A percentile compares a stretch with the other conserved stretches of the same genome.
Conservation (phyloP, 202 grass and related monocot species). For the Eragrostis tef region DNA sequence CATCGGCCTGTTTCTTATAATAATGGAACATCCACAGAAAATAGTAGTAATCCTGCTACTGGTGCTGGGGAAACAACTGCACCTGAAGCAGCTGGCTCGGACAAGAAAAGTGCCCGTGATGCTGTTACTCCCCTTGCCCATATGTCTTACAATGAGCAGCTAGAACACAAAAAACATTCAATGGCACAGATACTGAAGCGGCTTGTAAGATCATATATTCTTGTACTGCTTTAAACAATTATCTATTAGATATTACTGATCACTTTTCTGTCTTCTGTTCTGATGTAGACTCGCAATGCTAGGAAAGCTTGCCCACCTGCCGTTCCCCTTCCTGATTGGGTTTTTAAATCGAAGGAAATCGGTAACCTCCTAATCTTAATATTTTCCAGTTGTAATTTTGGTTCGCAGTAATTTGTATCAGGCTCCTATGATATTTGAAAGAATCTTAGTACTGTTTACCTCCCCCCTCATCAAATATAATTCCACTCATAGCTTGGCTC, state of each 20-base stretch:
- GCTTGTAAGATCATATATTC: slow-evolving; percentile 63
- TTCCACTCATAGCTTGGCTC: background rate
- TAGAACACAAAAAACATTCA: slow-evolving; percentile 85
- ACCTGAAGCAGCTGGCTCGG: slow-evolving; percentile 40
- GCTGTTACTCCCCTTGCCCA: slow-evolving; percentile 88
- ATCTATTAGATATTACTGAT: slow-evolving; percentile 12
- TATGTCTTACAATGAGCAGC: slow-evolving; percentile 82
- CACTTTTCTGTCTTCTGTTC: slow-evolving; percentile 35
- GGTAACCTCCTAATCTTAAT: slow-evolving; percentile 53
- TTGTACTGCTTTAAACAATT: slow-evolving; percentile 20
- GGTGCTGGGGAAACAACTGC: slow-evolving; percentile 45
- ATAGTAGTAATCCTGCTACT: slow-evolving; percentile 44
- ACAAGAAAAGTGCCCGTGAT: slow-evolving; percentile 63
- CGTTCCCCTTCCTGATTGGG: slow-evolving; percentile 83
- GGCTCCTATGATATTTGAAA: background rate
- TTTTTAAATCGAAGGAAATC: slow-evolving; percentile 75
- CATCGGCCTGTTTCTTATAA: slow-evolving; percentile 47
- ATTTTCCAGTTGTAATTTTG: slow-evolving; percentile 20
- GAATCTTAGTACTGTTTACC: background rate
- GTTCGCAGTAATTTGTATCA: slow-evolving; percentile 6
- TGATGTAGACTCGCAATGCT: slow-evolving; percentile 86
- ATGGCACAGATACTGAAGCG: slow-evolving; percentile 77
- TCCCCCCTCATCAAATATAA: background rate
- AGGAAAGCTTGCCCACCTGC: slow-evolving; percentile 90
- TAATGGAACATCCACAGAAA: slow-evolving; percentile 48